Percentiles rank a stretch among this genome's conserved stretches.
Evolutionary conservation across 306 rosid species (phyloP).

Genomic region (Arachis stenosperma): DNA sequence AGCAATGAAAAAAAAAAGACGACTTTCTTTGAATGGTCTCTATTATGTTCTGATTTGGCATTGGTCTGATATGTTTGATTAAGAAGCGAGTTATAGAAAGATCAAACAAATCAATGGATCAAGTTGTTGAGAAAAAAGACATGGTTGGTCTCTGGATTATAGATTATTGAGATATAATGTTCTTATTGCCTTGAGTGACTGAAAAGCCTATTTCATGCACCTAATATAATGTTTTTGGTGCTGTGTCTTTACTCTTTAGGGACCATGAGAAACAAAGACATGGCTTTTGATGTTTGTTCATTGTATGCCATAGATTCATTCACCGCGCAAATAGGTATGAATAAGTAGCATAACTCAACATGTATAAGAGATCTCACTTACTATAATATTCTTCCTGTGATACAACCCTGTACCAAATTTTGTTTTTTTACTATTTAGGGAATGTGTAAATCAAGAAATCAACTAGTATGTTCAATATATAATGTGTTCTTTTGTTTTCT

Average conservation of each 20-base stretch:
- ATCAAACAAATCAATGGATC: constrained; percentile 2
- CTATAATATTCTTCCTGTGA: background rate
- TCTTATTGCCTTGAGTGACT: constrained; percentile 16
- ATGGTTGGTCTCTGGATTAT: constrained; percentile 7
- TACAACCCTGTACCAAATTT: constrained; percentile 1
- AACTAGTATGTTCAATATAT: no score
- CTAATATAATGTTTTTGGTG: constrained; percentile 21
- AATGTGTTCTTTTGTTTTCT: no score
- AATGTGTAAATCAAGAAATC: no score
- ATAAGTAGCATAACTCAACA: constrained; percentile 9
- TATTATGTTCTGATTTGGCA: constrained; percentile 17
- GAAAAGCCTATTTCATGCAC: constrained; percentile 30
- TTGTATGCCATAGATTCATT: background rate
- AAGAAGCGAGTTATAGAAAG: background rate
- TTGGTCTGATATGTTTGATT: constrained; percentile 10
- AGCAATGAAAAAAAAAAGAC: constrained; percentile 31
- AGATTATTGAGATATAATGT: constrained; percentile 20
- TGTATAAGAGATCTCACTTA: constrained; percentile 1
- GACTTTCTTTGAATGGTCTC: background rate
- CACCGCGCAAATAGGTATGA: background rate
- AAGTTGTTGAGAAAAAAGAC: constrained; percentile 24
- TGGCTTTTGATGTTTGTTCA: background rate
- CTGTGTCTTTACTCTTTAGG: background rate
- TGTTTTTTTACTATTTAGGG: constrained; percentile 13
- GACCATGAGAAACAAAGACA: background rate